Evolutionary conservation across 495 filamentous ascomycete genomes (phyloP).

Genomic region (Aspergillus ellipticus): DNA sequence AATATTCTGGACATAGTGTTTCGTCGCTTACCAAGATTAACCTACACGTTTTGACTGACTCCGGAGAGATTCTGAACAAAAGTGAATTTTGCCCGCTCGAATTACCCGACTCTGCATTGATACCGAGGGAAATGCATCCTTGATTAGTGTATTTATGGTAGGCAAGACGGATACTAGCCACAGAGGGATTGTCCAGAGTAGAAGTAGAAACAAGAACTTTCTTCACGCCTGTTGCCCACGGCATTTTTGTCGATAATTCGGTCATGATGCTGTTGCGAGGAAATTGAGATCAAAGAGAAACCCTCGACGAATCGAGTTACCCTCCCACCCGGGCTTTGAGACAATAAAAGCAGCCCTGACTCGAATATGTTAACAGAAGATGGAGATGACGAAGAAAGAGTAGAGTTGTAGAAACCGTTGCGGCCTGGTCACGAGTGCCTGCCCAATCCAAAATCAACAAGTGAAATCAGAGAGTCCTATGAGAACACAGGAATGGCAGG

Average conservation of each 20-base stretch:
- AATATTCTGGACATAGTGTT: slow-evolving; percentile 14
- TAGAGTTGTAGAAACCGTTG: slow-evolving; percentile 15
- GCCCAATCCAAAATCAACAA: slow-evolving; percentile 19
- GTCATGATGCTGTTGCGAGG: slow-evolving; percentile 12
- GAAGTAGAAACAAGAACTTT: slow-evolving; percentile 16
- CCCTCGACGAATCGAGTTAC: slow-evolving; percentile 19
- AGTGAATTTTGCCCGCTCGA: slow-evolving; percentile 9
- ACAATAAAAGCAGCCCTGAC: slow-evolving; percentile 18
- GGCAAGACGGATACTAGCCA: slow-evolving; percentile 15
- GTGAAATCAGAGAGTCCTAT: slow-evolving; percentile 18
- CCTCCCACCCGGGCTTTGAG: slow-evolving; percentile 20
- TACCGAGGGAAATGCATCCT: slow-evolving; percentile 18
- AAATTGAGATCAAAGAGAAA: slow-evolving; percentile 4
- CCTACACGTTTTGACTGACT: slow-evolving; percentile 14
- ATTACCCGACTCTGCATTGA: slow-evolving; percentile 18
- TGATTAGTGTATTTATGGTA: slow-evolving; percentile 14
- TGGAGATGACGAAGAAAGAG: slow-evolving; percentile 7
- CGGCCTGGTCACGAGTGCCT: slow-evolving; percentile 16
- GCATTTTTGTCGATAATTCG: slow-evolving; percentile 6
- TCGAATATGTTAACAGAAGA: slow-evolving; percentile 10
- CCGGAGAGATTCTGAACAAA: slow-evolving; percentile 16
- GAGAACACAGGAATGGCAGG: slow-evolving; percentile 16
- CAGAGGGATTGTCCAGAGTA: slow-evolving; percentile 9
- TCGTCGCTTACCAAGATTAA: slow-evolving; percentile 14
- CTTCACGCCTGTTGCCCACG: slow-evolving; percentile 14